These are phyloP conservation scores for Clausena lansium DNA, from an alignment of 345 rosid species.

Conservation along the genomic window DNA sequence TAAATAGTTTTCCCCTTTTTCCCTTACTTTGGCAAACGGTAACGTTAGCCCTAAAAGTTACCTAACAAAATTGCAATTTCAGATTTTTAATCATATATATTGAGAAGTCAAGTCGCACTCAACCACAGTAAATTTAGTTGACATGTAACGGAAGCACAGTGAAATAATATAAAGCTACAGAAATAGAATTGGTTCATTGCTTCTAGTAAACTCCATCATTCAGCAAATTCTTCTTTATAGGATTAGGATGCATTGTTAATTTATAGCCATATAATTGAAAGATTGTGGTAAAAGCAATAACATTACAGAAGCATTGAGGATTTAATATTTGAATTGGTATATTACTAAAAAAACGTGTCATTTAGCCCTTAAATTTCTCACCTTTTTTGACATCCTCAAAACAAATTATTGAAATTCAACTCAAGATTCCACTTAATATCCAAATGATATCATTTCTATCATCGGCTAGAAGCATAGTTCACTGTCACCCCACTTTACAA, in stretches of 20 bases:
- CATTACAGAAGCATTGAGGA: neutral
- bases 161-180: neutral
- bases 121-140: neutral
- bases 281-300: conserved; percentile 3
- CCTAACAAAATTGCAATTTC: conserved; percentile 1
- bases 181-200: neutral
- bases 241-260: too few relatives aligned
- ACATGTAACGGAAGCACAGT: neutral
- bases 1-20: too few relatives aligned
- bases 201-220: conserved; percentile 3
- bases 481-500: too few relatives aligned
- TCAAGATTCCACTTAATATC: neutral
- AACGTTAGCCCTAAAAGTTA: conserved; percentile 1
- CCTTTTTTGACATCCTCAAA: neutral
- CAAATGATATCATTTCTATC: neutral
- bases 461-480: too few relatives aligned
- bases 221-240: neutral
- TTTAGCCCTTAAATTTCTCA: neutral
- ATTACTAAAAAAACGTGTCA: neutral
- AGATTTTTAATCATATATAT: neutral
- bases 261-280: neutral
- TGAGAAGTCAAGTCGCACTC: neutral
- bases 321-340: neutral
- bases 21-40: neutral
- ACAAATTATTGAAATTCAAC: neutral